These are phyloP conservation scores for Entoloma clypeatum DNA, from an alignment of 1,284 basidiomycete species.

Conservation along the genomic window DNA sequence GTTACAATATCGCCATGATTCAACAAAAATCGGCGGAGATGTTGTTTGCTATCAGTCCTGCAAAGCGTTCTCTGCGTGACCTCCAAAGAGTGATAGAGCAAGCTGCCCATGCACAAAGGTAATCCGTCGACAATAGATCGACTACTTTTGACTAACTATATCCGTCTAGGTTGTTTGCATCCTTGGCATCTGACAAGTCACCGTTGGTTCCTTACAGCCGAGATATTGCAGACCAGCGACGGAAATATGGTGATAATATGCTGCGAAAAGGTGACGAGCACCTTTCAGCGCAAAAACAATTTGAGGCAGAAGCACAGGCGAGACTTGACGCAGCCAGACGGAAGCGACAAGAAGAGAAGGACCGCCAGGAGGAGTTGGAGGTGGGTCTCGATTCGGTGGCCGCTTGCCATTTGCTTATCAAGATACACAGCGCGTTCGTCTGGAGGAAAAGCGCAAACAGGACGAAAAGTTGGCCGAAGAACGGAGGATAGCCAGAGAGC, in stretches of 20 bases:
- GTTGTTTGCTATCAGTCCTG: slow-evolving; percentile 67
- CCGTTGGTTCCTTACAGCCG: slow-evolving; percentile 75
- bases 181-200: slow-evolving; percentile 72
- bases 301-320: slow-evolving; percentile 72
- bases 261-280: slow-evolving; percentile 78
- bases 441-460: slow-evolving; percentile 55
- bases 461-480: slow-evolving; percentile 73
- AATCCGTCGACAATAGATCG: slow-evolving; percentile 20
- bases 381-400: slow-evolving; percentile 32
- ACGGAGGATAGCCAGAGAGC: slow-evolving; percentile 71
- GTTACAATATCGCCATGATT: slow-evolving; percentile 96
- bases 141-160: not conserved
- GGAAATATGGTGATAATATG: slow-evolving; percentile 84
- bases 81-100: slow-evolving; percentile 75
- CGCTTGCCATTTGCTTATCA: slow-evolving; percentile 2
- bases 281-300: slow-evolving; percentile 65
- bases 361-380: slow-evolving; percentile 55
- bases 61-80: slow-evolving; percentile 78
- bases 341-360: slow-evolving; percentile 62
- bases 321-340: slow-evolving; percentile 72
- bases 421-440: slow-evolving; percentile 44
- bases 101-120: slow-evolving; percentile 88
- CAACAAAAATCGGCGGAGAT: slow-evolving; percentile 92
- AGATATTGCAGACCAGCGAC: slow-evolving; percentile 84
- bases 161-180: slow-evolving; percentile 69